Percentiles rank a stretch among this genome's conserved stretches.
These are phyloP conservation scores for Stagonosporopsis tanaceti DNA, from an alignment of 2,329 filamentous ascomycete species.

Conservation along the genomic window DNA sequence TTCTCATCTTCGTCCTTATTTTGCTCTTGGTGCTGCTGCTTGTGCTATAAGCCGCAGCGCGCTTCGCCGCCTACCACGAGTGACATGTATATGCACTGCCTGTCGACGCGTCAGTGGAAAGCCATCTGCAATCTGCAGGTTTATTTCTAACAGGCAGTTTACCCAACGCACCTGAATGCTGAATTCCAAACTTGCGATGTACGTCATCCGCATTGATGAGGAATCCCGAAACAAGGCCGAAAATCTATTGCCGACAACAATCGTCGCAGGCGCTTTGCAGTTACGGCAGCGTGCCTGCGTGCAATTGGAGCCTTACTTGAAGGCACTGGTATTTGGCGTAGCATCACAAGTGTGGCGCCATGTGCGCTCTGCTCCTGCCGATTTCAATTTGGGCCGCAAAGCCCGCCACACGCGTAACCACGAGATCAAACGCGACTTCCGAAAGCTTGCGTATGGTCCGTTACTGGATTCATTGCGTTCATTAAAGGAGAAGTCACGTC, in stretches of 20 bases:
- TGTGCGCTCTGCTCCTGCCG: not conserved
- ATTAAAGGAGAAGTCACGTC: not conserved
- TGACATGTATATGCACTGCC: not conserved
- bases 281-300: not conserved
- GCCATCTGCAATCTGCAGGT: not conserved
- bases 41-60: conserved; percentile 58
- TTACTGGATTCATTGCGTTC: not conserved
- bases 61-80: not conserved
- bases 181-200: not conserved
- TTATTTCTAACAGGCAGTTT: not conserved
- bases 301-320: not conserved
- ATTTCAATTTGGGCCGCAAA: not conserved
- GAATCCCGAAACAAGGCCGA: not conserved
- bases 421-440: conserved; percentile 10
- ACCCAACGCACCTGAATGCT: not conserved
- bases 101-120: not conserved
- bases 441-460: not conserved
- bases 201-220: conserved; percentile 5
- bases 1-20: conserved; percentile 88
- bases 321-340: not conserved
- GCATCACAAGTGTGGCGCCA: not conserved
- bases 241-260: not conserved
- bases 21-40: conserved; percentile 82
- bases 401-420: conserved; percentile 3
- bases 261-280: not conserved